A percentile compares a stretch with the other conserved stretches of the same genome.
Conservation (phyloP, 805 yeast species). For the Candida methanosorbosa region DNA sequence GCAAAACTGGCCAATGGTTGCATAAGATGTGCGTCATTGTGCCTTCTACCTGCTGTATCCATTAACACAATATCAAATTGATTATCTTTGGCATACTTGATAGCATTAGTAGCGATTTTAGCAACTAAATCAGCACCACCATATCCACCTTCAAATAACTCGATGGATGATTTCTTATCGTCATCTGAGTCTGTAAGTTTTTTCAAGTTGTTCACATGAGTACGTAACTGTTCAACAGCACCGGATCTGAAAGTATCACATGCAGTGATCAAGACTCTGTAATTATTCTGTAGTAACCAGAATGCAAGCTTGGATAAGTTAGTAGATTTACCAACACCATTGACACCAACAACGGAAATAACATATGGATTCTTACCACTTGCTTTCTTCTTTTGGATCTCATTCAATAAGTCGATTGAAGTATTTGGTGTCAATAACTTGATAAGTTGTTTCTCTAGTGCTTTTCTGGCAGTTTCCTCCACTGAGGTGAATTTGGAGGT, state of each 20-base stretch:
- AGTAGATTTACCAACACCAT: constrained; percentile 97
- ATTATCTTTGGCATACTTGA: constrained; percentile 63
- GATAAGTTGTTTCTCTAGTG: constrained; percentile 56
- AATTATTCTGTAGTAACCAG: constrained; percentile 88
- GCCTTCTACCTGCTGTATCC: constrained; percentile 98
- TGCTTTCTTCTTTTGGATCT: constrained; percentile 46
- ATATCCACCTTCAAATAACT: constrained; percentile 88
- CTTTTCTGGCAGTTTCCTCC: constrained; percentile 55
- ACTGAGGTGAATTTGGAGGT: constrained; percentile 70
- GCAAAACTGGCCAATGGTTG: constrained; percentile 94
- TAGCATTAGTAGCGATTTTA: constrained; percentile 85
- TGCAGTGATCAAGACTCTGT: constrained; percentile 84
- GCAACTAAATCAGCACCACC: constrained; percentile 96
- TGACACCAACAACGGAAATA: constrained; percentile 95
- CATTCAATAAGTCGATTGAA: constrained; percentile 78
- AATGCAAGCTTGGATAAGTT: constrained; percentile 90
- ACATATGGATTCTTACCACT: constrained; percentile 62
- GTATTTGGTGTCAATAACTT: constrained; percentile 86
- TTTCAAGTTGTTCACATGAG: constrained; percentile 80
- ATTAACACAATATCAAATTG: constrained; percentile 78
- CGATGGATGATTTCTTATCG: constrained; percentile 35
- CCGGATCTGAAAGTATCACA: constrained; percentile 98
- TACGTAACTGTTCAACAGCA: constrained; percentile 95
- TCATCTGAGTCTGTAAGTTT: constrained; percentile 48
- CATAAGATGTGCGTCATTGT: constrained; percentile 90